These are phyloP conservation scores for Beauveria caledonica DNA, from an alignment of 2,329 filamentous ascomycete genomes.

Conservation along the genomic window DNA sequence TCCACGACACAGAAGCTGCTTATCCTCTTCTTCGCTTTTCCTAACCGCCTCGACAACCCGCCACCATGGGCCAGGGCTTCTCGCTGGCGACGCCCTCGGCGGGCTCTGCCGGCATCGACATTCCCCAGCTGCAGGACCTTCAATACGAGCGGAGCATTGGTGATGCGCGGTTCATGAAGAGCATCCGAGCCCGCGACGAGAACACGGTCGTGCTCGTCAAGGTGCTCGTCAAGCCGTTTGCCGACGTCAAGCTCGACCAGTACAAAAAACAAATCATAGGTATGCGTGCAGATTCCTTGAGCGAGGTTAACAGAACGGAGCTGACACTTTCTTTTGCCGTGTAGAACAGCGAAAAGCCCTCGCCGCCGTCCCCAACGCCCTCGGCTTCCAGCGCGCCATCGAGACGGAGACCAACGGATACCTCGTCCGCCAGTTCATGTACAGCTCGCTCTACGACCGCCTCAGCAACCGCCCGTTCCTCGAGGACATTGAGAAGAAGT, in stretches of 20 bases:
- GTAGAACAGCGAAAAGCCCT: constrained; percentile 72
- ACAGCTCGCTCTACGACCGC: constrained; percentile 94
- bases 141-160: constrained; percentile 89
- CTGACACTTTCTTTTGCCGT: not conserved
- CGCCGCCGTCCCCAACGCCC: constrained; percentile 78
- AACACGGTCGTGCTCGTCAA: constrained; percentile 92
- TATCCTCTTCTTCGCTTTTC: not conserved
- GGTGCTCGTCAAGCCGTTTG: constrained; percentile 86
- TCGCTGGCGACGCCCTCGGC: constrained; percentile 86
- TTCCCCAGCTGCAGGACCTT: constrained; percentile 83
- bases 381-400: constrained; percentile 82
- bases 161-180: constrained; percentile 92
- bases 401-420: constrained; percentile 90
- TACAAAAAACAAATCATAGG: constrained; percentile 72
- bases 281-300: constrained; percentile 25
- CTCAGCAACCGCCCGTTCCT: constrained; percentile 93
- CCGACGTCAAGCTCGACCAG: constrained; percentile 67
- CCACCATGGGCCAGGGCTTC: constrained; percentile 86
- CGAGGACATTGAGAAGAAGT: constrained; percentile 97
- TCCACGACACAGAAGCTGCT: not conserved
- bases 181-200: constrained; percentile 79
- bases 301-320: too few relatives aligned
- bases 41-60: not conserved
- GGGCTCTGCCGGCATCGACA: constrained; percentile 86
- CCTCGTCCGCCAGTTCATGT: constrained; percentile 87